phyloP scores from a whole-genome alignment of 208 protist species.

The Naegleria fowleri region DNA sequence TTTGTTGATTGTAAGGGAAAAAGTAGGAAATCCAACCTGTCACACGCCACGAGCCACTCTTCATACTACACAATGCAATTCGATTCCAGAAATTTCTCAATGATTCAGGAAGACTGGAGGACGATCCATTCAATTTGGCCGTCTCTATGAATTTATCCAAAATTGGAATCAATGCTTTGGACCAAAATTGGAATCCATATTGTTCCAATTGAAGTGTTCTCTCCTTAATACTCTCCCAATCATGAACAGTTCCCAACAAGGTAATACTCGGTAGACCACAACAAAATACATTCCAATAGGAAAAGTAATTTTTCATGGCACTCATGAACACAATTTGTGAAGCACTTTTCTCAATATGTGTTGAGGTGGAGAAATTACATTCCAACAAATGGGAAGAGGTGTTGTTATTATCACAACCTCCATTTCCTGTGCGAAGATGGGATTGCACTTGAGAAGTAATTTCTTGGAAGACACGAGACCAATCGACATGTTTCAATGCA shows the following conservation, averaged over 20 bases:
- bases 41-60: neutral
- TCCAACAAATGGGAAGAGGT: neutral
- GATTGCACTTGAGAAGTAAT: neutral
- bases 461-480: neutral
- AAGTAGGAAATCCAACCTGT: slow-evolving; percentile 22
- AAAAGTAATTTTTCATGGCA: neutral
- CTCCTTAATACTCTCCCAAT: neutral
- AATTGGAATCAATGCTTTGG: neutral
- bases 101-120: neutral
- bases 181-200: neutral
- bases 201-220: neutral
- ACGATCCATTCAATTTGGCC: neutral
- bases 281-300: neutral
- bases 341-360: neutral
- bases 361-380: slow-evolving; percentile 6
- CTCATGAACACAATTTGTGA: neutral
- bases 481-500: neutral
- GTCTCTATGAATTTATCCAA: slow-evolving; percentile 12
- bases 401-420: neutral
- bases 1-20: neutral
- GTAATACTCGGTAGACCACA: neutral
- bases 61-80: neutral
- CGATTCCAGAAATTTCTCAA: neutral
- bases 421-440: neutral
- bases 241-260: neutral